These are phyloP conservation scores for Monosporascus sp. DNA, from an alignment of 2,329 filamentous ascomycete genomes.

Conservation along the genomic window DNA sequence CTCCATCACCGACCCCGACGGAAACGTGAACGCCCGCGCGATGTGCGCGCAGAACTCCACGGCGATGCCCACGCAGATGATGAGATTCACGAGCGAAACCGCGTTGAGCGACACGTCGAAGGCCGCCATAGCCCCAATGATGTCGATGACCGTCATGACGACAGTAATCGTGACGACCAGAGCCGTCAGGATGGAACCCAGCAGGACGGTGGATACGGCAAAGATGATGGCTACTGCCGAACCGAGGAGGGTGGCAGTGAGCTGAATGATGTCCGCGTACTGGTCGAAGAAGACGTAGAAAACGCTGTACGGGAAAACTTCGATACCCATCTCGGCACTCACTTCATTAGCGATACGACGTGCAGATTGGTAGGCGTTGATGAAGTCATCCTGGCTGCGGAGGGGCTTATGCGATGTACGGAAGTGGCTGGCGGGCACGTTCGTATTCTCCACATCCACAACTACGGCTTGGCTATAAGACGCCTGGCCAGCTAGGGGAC, in stretches of 20 bases:
- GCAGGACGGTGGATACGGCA: constrained; percentile 68
- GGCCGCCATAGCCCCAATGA: constrained; percentile 91
- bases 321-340: constrained; percentile 62
- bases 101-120: constrained; percentile 88
- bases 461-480: constrained; percentile 82
- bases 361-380: constrained; percentile 81
- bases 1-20: constrained; percentile 75
- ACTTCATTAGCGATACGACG: constrained; percentile 81
- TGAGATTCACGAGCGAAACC: constrained; percentile 88
- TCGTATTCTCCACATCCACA: constrained; percentile 61
- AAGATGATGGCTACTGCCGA: constrained; percentile 84
- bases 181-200: constrained; percentile 80
- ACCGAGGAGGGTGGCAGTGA: constrained; percentile 75
- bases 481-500: constrained; percentile 82
- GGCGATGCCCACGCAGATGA: constrained; percentile 94
- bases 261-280: constrained; percentile 76
- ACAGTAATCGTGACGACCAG: constrained; percentile 81
- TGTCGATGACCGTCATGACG: constrained; percentile 88
- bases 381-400: constrained; percentile 86
- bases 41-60: constrained; percentile 98
- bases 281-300: constrained; percentile 99
- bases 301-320: constrained; percentile 93
- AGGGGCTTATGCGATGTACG: constrained; percentile 83
- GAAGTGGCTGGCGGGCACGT: constrained; percentile 82
- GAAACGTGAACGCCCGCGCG: constrained; percentile 93